Base-by-base conservation (phyloP, 176 grass and related monocot species). In the Tillandsia leiboldiana region DNA sequence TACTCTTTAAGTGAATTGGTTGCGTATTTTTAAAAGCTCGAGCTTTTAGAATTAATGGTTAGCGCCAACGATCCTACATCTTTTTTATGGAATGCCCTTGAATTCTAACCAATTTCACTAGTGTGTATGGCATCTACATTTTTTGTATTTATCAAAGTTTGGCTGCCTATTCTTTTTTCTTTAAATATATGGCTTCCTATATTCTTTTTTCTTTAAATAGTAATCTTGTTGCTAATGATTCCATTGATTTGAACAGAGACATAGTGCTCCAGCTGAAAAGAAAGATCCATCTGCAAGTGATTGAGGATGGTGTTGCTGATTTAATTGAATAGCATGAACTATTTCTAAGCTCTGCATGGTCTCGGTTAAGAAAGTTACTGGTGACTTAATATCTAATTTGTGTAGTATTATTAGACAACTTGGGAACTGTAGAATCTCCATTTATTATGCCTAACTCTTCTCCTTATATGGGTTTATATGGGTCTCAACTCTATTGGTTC, bases 341-440 rank as follows among this genome's bases (percentile, higher is more conserved):
- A 73, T 99, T 93, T 85, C n/a, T 93, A 64, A 87, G 85, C 51
- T 79, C 80, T 64, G 79, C 87, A 71, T 74, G 87, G 28, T 86
- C 94, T 73, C 83, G 82, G 20, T 51, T 93, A 63, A 99, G 82
- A 66, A 99, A 99, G 78, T 69, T 99, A 72, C 89, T 88, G 89
- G 94, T 99, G 67, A 14, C 72, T 58, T 54, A 52, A 61, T 51
- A 50, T 68, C 74, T 50, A 17, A 26, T 23, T 5, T 17, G 14
- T 18, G 14, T 59, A 56, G 20, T 59, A 59, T 59, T 3, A 59
- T 59, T 59, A 17, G 14, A 15, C 9, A 1, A 14, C 15, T 59
- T 22, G 56, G 10, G 3, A 20, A 59, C 9, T 59, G 20, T 59
- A 59, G 9, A 59, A 1, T 59, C 14, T 22, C 7, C 20, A 14